Base-by-base conservation (phyloP, 306 rosid genomes). In the Psophocarpus tetragonolobus region DNA sequence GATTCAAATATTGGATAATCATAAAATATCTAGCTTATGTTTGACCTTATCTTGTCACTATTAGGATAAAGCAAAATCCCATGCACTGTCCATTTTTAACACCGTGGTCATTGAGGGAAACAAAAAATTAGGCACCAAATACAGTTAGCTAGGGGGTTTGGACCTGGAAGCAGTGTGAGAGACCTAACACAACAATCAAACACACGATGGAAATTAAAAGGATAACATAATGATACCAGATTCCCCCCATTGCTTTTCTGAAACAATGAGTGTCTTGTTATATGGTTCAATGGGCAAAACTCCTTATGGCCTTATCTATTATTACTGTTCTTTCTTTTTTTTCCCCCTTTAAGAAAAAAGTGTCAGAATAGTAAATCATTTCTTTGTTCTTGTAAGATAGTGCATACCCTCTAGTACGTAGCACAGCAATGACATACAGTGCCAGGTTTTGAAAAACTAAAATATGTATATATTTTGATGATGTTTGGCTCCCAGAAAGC, bases 121-220 rank as follows among this genome's bases (percentile, higher is more conserved):
- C 21, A 2, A 60, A 15, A 60, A 60, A 6, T 60, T 30, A 60
- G 23, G 67, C 12, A 7, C 17, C 1, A 60, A 6, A 60, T 60
- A 30, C 41, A 60, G 38, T 27, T 58, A 58, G 4, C 38, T 14
- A 13, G 5, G 21, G 18, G 3, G 41, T 57, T 57, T 60, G 66
- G 66, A 60, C 66, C 38, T 14, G 15, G 27, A 63, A 62, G 63
- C 35, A 45, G 50, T 32, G 45, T 0, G 42, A 35, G 13, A 62
- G 9, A 29, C 18, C 61, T 61, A 44, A 61, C 79, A 75, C 47
- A 2, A 38, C 41, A 44, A 58, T 58, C 63, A 79, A 79, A 44
- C 72, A 60, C 53, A 60, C 63, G 42, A 70, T 23, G 72, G 35
- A 35, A 79, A n/a, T n/a, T n/a, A n/a, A 71, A 79, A 60, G 71